Conservation (phyloP, 2,329 filamentous ascomycete species). For the Dryadomyces quercus-mongolicae region DNA sequence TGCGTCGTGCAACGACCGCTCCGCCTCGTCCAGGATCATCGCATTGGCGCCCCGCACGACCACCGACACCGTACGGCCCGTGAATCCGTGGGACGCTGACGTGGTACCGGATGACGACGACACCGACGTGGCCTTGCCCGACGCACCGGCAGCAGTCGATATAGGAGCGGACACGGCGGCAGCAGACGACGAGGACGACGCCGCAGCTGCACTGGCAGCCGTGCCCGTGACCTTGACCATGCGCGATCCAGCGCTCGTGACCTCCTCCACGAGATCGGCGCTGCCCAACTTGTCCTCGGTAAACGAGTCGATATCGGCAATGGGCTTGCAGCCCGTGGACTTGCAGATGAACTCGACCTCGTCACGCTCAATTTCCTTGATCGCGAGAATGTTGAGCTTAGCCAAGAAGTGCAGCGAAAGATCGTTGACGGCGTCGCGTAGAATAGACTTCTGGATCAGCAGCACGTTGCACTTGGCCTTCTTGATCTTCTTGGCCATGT, state of each 20-base stretch:
- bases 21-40: conserved; percentile 91
- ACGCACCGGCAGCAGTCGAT: neutral
- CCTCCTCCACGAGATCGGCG: conserved; percentile 88
- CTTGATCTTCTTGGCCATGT: conserved; percentile 99
- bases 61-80: conserved; percentile 83
- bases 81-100: conserved; percentile 6
- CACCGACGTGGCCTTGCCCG: neutral
- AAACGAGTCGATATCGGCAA: conserved; percentile 96
- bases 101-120: neutral
- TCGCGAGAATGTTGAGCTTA: conserved; percentile 85
- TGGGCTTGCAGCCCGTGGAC: conserved; percentile 95
- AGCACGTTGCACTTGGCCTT: conserved; percentile 99
- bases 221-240: conserved; percentile 94
- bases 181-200: neutral
- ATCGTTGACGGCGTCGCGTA: conserved; percentile 95
- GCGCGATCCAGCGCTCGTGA: conserved; percentile 73
- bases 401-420: conserved; percentile 94
- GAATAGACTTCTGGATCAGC: conserved; percentile 95
- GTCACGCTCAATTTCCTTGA: conserved; percentile 97
- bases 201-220: conserved; percentile 2
- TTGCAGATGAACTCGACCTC: conserved; percentile 99
- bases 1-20: conserved; percentile 91
- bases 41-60: conserved; percentile 90
- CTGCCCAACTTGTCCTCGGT: conserved; percentile 95
- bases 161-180: neutral